Base-by-base conservation (phyloP, 2,329 filamentous ascomycete species). In the Anthostomella pinea region DNA sequence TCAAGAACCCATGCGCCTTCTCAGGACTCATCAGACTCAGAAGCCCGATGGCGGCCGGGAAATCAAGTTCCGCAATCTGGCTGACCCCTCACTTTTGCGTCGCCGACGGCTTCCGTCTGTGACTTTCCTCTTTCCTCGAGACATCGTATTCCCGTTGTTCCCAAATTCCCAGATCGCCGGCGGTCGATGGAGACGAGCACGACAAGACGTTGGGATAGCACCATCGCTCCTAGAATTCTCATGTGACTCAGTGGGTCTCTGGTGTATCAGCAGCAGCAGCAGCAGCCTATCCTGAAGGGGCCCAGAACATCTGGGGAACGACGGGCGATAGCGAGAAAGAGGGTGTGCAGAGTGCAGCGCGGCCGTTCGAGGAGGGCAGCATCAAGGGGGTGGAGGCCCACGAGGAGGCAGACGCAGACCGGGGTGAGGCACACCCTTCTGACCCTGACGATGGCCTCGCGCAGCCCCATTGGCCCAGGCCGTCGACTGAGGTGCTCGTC, bases 181-280 rank as follows among this genome's bases (percentile, higher is more conserved):
- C 24, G 26, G 34, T 30, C 22, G 27, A 22, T 39, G 22, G 21
- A 38, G n/a, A n/a, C n/a, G n/a, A n/a, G n/a, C n/a, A n/a, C n/a
- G 36, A 38, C 41, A 39, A 41, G 7, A 29, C 8, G 33, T 20
- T 30, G 28, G 15, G 39, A 34, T 41, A 46, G 44, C 44, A 41
- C 29, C 24, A 36, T 37, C 38, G 42, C 28, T 41, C 43, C 41
- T 45, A 43, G 46, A 41, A 35, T 35, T 35, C 49, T 53, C 60
- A 62, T 62, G 59, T 64, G 60, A 62, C 53, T 49, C 49, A 39
- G 50, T 54, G 46, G 51, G 49, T 47, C 48, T 43, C 39, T 51
- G 46, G 48, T 52, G 51, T 49, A 50, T 46, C 43, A 39, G 37
- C 41, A 43, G 38, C 21, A 32, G 30, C 36, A 29, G 42, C 19